phyloP scores from a whole-genome alignment of 768 basidiomycete species.

The Amanita pallidorosea region DNA sequence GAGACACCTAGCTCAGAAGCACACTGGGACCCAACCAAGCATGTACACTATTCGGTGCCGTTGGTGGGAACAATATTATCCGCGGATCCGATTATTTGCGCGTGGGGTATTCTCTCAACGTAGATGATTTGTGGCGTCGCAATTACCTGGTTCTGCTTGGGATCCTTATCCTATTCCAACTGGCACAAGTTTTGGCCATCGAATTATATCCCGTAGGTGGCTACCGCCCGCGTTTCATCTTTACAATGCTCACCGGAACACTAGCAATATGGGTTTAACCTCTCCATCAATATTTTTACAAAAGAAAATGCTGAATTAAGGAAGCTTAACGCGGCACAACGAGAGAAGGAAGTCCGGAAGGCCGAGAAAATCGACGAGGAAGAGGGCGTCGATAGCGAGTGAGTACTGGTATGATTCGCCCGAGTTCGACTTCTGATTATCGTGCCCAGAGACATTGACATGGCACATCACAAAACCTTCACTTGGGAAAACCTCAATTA shows the following conservation, averaged over 20 bases:
- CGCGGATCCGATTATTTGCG: constrained; percentile 52
- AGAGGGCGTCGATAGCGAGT: constrained; percentile 9
- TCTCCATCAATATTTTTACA: constrained; percentile 47
- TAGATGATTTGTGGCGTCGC: constrained; percentile 49
- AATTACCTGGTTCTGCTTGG: constrained; percentile 63
- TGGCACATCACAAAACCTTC: constrained; percentile 42
- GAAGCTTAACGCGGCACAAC: constrained; percentile 41
- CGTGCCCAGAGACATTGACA: constrained; percentile 8
- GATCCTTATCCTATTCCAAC: constrained; percentile 60
- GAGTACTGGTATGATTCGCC: constrained; percentile 1
- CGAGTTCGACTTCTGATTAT: neutral
- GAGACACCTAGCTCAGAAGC: constrained; percentile 23
- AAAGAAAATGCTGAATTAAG: constrained; percentile 46
- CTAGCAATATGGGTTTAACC: constrained; percentile 38
- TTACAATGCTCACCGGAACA: constrained; percentile 5
- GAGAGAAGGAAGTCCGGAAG: constrained; percentile 36
- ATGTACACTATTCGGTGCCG: constrained; percentile 66
- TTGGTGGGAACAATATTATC: constrained; percentile 42
- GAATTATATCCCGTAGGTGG: constrained; percentile 50
- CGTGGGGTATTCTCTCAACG: constrained; percentile 38
- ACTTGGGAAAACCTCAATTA: constrained; percentile 81
- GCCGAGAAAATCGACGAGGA: constrained; percentile 19
- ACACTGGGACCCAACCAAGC: constrained; percentile 57
- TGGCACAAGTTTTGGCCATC: constrained; percentile 55
- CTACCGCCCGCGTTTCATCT: neutral